Percentiles rank a stretch among this genome's conserved stretches.
phyloP scores from a whole-genome alignment of 345 rosid genomes.

The Eucalyptus polyanthemos region DNA sequence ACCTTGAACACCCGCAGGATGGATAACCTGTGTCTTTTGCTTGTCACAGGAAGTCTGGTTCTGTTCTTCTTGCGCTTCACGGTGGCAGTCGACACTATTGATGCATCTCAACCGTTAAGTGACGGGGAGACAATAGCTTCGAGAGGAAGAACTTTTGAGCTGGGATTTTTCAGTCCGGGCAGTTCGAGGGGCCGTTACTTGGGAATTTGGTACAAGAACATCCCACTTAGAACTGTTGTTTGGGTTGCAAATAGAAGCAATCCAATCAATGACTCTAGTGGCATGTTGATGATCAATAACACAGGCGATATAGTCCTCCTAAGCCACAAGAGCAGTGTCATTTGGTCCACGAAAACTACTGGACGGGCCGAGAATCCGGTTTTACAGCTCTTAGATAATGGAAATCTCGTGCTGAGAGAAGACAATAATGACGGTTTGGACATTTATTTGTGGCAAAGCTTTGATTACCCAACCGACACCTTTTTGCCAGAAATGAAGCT shows the following conservation, averaged over 20 bases:
- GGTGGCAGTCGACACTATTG: background rate
- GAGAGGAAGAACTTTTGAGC: background rate
- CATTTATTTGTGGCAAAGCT: constrained; percentile 25
- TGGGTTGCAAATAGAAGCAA: constrained; percentile 39
- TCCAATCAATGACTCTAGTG: constrained; percentile 1
- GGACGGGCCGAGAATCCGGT: background rate
- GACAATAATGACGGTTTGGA: background rate
- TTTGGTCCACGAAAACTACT: constrained; percentile 16
- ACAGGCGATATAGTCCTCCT: constrained; percentile 10
- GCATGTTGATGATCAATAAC: background rate
- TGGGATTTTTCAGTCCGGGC: constrained; percentile 10
- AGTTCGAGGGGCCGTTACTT: constrained; percentile 12
- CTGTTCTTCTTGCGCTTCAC: background rate
- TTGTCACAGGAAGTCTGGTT: background rate
- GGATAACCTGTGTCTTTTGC: background rate
- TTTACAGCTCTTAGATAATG: constrained; percentile 18
- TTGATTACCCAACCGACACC: constrained; percentile 31
- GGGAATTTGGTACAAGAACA: constrained; percentile 32
- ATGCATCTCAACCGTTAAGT: background rate
- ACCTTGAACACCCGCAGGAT: background rate
- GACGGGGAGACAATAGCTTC: constrained; percentile 6
- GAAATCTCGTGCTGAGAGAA: constrained; percentile 29
- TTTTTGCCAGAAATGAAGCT: constrained; percentile 32
- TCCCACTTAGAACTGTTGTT: background rate
- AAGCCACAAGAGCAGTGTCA: background rate